Evolutionary conservation across 164 flowering plant species (phyloP).

Genomic region (Buxus sempervirens): DNA sequence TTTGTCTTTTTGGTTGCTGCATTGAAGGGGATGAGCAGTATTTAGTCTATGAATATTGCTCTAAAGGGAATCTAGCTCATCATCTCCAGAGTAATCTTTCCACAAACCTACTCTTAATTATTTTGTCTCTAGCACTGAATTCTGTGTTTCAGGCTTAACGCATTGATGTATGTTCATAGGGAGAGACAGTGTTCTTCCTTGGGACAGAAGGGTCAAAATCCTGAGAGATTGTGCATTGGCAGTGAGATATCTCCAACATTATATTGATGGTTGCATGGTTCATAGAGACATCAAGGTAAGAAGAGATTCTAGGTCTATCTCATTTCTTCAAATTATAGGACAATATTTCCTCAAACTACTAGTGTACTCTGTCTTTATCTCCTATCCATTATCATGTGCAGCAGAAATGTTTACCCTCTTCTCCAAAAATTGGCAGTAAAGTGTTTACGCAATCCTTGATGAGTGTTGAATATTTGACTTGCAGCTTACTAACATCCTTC

Average conservation of each 20-base stretch:
- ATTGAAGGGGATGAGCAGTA: conserved; percentile 54
- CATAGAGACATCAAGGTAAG: conserved; percentile 75
- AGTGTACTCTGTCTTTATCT: too few relatives aligned
- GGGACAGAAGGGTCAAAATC: conserved; percentile 62
- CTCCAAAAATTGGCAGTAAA: too few relatives aligned
- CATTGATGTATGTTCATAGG: conserved; percentile 24
- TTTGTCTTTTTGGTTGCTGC: conserved; percentile 66
- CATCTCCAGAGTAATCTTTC: conserved; percentile 45
- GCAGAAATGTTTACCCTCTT: too few relatives aligned
- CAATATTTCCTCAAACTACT: too few relatives aligned
- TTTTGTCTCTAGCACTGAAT: neutral
- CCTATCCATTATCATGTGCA: too few relatives aligned
- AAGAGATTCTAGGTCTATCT: neutral
- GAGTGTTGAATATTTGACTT: neutral
- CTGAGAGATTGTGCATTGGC: conserved; percentile 65
- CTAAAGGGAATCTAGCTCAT: conserved; percentile 63
- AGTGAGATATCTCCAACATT: conserved; percentile 54
- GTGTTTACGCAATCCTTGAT: neutral
- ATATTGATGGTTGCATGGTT: conserved; percentile 62
- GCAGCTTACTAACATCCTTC: conserved; percentile 73
- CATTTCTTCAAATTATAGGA: neutral
- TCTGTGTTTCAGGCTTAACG: neutral
- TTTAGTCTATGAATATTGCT: conserved; percentile 65
- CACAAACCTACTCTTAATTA: neutral
- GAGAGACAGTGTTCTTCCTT: conserved; percentile 38